Base-by-base conservation (phyloP, 352 stramenopile genomes). In the Pythium folliculosum region DNA sequence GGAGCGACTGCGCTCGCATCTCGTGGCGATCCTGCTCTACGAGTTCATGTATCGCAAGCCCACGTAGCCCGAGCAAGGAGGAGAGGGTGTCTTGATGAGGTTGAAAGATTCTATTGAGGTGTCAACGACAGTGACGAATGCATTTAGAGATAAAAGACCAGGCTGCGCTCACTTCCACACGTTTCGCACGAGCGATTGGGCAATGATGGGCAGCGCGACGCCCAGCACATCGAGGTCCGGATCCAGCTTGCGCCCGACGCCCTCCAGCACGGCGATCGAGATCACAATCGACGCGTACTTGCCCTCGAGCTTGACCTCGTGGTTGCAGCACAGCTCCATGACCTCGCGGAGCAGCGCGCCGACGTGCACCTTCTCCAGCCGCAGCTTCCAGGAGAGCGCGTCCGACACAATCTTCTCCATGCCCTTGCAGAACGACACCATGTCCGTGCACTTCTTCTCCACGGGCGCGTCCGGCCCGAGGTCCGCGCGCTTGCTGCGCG, bases 281-380 rank as follows among this genome's bases (percentile, higher is more conserved):
- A 99, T 84, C 21, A 97, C 91, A 54, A 97, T 96, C 59, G 96
- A 98, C 45, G 97, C 87, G 69, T 98, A 98, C 30, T 96, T 94
- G 48, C 91, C 85, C 70, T 98, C 94, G 21, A 99, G 78, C 66
- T 97, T 95, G 8, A 99, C 96, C 63, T 97, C 82, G 64, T 98
- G 86, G 5, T 75, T 80, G 67, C 94, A 97, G 52, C 93, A 97
- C 22, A 99, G 80, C 71, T 97, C 94, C 69, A 95, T 81, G 40
- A 95, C 87, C 50, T 92, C 73, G 4, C 82, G 77, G 12, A 95
- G 65, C 59, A 93, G 62, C 38, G 81, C 72, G 40, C 87, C 87
- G 3, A 95, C 83, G 57, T 92, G 84, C 35, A 95, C 87, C 50
- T 95, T 83, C 35, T 86, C 74, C 12, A 95, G 73, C 52, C 71